phyloP scores from a whole-genome alignment of 75 land plant genomes.

The Chamaecyparis obtusa region DNA sequence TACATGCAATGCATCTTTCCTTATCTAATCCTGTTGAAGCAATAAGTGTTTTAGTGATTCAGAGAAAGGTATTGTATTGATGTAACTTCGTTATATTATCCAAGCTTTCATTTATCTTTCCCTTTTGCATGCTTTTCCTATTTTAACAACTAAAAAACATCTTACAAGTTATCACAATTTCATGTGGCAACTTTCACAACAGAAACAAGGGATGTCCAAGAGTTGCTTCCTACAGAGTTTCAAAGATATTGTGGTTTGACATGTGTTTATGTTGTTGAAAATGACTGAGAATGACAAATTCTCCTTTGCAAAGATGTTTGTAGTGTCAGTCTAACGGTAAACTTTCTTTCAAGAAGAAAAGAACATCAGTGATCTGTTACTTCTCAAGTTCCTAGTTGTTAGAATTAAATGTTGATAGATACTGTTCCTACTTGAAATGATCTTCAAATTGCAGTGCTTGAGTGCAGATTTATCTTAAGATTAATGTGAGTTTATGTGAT shows the following conservation, averaged over 20 bases:
- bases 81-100: no score
- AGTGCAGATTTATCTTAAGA: background rate
- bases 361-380: background rate
- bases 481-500: background rate
- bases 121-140: no score
- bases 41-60: no score
- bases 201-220: background rate
- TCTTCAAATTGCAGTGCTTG: background rate
- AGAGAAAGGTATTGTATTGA: no score
- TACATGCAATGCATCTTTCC: no score
- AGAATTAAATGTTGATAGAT: background rate
- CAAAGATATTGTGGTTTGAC: background rate
- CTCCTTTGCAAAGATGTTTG: background rate
- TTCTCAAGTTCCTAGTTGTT: background rate
- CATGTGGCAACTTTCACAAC: no score
- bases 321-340: background rate
- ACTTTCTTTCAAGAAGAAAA: background rate
- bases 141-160: no score
- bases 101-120: no score
- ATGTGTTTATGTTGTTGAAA: background rate
- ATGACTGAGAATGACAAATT: background rate
- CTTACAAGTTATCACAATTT: no score
- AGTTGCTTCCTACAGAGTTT: background rate
- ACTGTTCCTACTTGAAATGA: background rate
- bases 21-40: no score